Conservation (phyloP, 1,284 basidiomycete genomes). For the Tranzscheliella williamsii region DNA sequence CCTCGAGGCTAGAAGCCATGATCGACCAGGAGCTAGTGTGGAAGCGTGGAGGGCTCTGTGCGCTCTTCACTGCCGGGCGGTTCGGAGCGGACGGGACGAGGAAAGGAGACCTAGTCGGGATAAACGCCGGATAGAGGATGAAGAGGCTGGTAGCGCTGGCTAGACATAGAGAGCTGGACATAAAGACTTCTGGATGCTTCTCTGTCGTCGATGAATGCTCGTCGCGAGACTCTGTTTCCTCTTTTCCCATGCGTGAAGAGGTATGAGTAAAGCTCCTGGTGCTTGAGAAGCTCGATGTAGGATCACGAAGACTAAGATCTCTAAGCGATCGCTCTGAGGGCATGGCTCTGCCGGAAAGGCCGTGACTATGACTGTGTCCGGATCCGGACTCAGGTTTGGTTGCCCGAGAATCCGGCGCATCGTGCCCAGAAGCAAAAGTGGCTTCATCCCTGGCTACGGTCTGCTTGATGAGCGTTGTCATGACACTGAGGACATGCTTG, state of each 20-base stretch:
- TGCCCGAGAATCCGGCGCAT: constrained; percentile 13
- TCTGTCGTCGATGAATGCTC: constrained; percentile 6
- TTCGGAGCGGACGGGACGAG: constrained; percentile 11
- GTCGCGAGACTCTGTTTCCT: constrained; percentile 26
- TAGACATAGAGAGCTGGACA: constrained; percentile 40
- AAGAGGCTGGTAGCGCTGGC: constrained; percentile 43
- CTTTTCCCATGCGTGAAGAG: constrained; percentile 8
- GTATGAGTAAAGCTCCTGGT: constrained; percentile 15
- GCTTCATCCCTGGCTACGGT: constrained; percentile 51
- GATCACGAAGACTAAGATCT: constrained; percentile 23
- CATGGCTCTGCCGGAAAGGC: constrained; percentile 8
- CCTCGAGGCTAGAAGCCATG: constrained; percentile 22
- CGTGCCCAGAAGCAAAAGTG: constrained; percentile 24
- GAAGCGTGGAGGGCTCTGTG: constrained; percentile 17
- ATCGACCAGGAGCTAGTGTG: constrained; percentile 34
- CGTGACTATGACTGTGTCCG: constrained; percentile 4
- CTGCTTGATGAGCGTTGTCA: constrained; percentile 73
- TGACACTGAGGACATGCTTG: constrained; percentile 78
- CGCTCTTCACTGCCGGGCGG: constrained; percentile 1
- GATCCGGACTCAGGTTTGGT: constrained; percentile 8
- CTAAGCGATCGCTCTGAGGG: constrained; percentile 35
- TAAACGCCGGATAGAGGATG: constrained; percentile 48
- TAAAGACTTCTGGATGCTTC: constrained; percentile 30
- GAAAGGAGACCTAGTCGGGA: constrained; percentile 43
- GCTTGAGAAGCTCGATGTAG: constrained; percentile 23